Evolutionary conservation across 176 grass and related monocot genomes (phyloP), one percentile per base, ranked within the genome.

Genomic region (Tillandsia leiboldiana): DNA sequence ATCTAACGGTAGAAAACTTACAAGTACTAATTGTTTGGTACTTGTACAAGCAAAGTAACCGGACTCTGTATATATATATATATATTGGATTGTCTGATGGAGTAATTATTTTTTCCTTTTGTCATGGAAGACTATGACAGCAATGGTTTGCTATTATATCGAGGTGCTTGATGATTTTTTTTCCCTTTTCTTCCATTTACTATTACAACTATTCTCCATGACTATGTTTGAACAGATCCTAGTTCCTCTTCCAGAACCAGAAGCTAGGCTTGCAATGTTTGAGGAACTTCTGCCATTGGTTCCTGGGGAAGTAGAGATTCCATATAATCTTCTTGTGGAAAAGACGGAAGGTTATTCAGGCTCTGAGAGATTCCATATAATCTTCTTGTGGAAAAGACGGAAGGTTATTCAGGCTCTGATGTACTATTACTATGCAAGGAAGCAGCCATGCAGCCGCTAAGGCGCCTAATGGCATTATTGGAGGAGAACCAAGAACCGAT

Each of bases 321-420:
- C 77, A 7, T 90, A 97, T 18, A 75, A 92, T 63, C 54, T 69
- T 81, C 58, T 97, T 33, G 80, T 99, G 53, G 84, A 90, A 50
- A 92, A 72, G 59, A 92, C 84, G 56, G 87, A 93, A n/a, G n/a
- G n/a, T n/a, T n/a, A n/a, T n/a, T n/a, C n/a, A n/a, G n/a, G n/a
- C n/a, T n/a, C n/a, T n/a, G n/a, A 73, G 86, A 83, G 48, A 80
- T 93, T 22, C 80, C 77, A 7, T 90, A 97, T 18, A 75, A 93
- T 63, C 54, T 69, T 81, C 58, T 97, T 33, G 80, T 99, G 53
- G 84, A 90, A 50, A 93, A 72, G 59, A 92, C 84, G 56, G 87
- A 93, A 89, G 86, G 89, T 15, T 97, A 86, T 82, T 97, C 94
- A 51, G 94, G 89, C 56, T 97, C 94, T 53, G 89, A 97, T 83